A percentile compares a stretch with the other conserved stretches of the same genome.
phyloP scores from a whole-genome alignment of 352 stramenopile species.

The Pythium oligandrum region DNA sequence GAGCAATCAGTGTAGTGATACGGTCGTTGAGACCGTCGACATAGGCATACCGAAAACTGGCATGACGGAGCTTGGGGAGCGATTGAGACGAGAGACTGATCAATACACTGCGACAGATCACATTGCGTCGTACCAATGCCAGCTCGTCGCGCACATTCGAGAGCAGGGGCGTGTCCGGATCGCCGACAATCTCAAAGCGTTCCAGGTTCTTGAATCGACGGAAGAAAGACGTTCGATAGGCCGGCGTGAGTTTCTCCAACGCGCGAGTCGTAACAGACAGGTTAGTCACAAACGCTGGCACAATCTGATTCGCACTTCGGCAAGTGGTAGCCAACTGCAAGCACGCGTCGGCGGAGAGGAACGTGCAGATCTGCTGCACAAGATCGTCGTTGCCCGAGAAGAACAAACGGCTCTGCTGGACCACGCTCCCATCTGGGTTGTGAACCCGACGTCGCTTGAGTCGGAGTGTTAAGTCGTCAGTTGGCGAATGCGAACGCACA shows the following conservation, averaged over 20 bases:
- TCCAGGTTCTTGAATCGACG: slow-evolving; percentile 22
- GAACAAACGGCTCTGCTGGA: slow-evolving; percentile 7
- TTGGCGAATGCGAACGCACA: too few species aligned
- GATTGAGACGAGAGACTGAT: slow-evolving; percentile 6
- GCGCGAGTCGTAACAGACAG: slow-evolving; percentile 7
- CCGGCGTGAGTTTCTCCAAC: slow-evolving; percentile 14
- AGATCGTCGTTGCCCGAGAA: slow-evolving; percentile 22
- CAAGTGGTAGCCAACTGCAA: slow-evolving; percentile 16
- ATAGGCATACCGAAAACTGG: slow-evolving; percentile 19
- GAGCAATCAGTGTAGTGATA: slow-evolving; percentile 21
- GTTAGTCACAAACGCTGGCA: slow-evolving; percentile 18
- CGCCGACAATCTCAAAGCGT: slow-evolving; percentile 15
- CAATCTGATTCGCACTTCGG: slow-evolving; percentile 2
- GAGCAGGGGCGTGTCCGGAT: slow-evolving; percentile 14
- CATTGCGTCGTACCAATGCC: slow-evolving; percentile 17
- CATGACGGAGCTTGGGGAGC: slow-evolving; percentile 7
- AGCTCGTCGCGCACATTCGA: slow-evolving; percentile 20
- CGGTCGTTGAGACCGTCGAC: slow-evolving; percentile 27
- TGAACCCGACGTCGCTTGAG: too few species aligned
- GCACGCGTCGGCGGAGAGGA: slow-evolving; percentile 12
- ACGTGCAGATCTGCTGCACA: slow-evolving; percentile 18
- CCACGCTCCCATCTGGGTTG: slow-evolving; percentile 1
- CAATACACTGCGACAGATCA: slow-evolving; percentile 17
- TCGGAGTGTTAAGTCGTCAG: too few species aligned
- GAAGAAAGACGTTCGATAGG: slow-evolving; percentile 16